Evolutionary conservation across 495 filamentous ascomycete species (phyloP), one percentile per base, ranked within the genome.

Genomic region (Talaromyces thailandensis): DNA sequence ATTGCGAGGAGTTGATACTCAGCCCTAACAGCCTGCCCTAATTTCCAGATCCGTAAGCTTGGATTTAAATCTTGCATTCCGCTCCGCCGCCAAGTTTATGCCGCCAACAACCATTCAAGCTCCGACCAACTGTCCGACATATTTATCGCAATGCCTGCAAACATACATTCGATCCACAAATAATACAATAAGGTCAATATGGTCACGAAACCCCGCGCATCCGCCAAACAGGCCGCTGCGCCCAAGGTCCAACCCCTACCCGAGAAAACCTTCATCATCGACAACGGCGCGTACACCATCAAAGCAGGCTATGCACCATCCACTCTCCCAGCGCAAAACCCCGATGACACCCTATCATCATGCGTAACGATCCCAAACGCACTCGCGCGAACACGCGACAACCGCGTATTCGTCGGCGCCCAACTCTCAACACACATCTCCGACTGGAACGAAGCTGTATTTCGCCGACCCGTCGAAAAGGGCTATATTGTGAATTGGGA

Each of bases 401-500:
- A 83, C 66, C 85, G 86, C 56, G 82, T 85, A 11, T 92, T 91
- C 64, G 82, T 96, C 64, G 93, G 86, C 28, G 84, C 90, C 2
- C 88, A 96, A 63, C 74, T 96, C n/a, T 69, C 67, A 32, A 83
- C 85, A 9, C 83, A 84, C 64, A 92, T 92, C 69, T 86, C 78
- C 56, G 93, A 98, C 70, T 96, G 92, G 79, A 92, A 92, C 62
- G 93, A 96, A 69, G 86, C 94, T 63, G 80, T 81, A 14, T 96
- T 96, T 67, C 84, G 92, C 37, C 84, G 94, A 12, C 94, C 94
- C 0, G 89, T 98, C 23, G 94, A 99, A 76, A 96, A 94, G 73
- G 94, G 94, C 29, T 97, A 89, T 70, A 79, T 96, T 40, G 91
- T 96, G 55, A 98, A 96, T 68, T 99, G 94, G 94, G 95, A 98